These are phyloP conservation scores for Leccinum broughii DNA, from an alignment of 768 basidiomycete species.

Conservation along the genomic window DNA sequence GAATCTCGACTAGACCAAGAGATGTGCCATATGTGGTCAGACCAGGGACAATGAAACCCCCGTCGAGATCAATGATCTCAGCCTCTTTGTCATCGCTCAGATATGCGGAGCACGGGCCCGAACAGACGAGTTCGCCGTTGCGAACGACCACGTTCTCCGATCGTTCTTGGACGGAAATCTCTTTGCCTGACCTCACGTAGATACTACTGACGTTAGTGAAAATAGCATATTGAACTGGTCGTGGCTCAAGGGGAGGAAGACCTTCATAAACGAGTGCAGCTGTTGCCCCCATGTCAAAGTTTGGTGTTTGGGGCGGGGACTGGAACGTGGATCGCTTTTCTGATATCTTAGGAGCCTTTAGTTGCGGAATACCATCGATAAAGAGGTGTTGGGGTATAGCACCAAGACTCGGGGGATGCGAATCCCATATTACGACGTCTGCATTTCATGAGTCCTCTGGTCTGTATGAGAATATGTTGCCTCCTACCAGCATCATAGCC, in stretches of 20 bases:
- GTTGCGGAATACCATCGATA: constrained; percentile 83
- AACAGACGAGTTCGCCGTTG: constrained; percentile 55
- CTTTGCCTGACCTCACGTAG: constrained; percentile 33
- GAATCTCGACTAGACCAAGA: constrained; percentile 71
- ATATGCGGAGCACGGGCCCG: constrained; percentile 36
- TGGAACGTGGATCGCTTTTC: constrained; percentile 43
- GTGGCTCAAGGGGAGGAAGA: constrained; percentile 64
- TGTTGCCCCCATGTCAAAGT: constrained; percentile 68
- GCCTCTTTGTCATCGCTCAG: constrained; percentile 22
- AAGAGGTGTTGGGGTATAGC: constrained; percentile 76
- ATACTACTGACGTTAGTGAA: constrained; percentile 66
- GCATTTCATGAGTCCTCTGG: not conserved
- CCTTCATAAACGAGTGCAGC: constrained; percentile 68
- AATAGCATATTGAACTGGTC: constrained; percentile 40
- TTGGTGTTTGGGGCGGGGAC: constrained; percentile 55
- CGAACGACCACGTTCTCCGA: constrained; percentile 39
- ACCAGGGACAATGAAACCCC: constrained; percentile 70
- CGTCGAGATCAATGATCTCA: constrained; percentile 60
- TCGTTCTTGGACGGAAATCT: constrained; percentile 26
- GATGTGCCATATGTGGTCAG: constrained; percentile 71
- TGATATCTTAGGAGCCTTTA: constrained; percentile 45
- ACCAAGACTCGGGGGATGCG: constrained; percentile 71
- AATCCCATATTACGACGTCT: constrained; percentile 77
- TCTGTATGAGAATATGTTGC: not conserved
- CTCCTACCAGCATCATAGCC: constrained; percentile 50